These are phyloP conservation scores for Austroboletus festivus DNA, from an alignment of 768 basidiomycete genomes.

Conservation along the genomic window DNA sequence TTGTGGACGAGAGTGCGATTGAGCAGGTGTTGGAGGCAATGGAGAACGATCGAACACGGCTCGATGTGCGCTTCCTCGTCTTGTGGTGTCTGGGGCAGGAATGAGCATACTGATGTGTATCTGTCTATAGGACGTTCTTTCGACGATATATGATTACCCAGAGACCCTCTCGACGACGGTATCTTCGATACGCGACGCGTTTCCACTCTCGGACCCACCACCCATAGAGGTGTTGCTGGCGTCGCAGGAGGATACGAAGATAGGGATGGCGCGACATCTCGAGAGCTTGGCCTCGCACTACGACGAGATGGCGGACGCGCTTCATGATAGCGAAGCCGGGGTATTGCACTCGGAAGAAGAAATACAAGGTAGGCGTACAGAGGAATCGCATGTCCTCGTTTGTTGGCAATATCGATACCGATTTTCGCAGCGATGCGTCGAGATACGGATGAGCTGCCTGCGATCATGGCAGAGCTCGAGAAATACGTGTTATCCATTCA, in stretches of 20 bases:
- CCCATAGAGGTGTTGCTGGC: constrained; percentile 43
- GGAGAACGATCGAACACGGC: constrained; percentile 60
- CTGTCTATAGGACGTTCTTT: constrained; percentile 51
- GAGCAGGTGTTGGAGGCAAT: constrained; percentile 73
- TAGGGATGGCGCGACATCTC: constrained; percentile 69
- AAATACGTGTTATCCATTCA: constrained; percentile 53
- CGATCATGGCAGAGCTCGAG: constrained; percentile 72
- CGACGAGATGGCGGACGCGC: constrained; percentile 68
- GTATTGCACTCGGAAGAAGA: constrained; percentile 67
- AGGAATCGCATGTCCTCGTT: background rate
- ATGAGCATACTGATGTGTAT: background rate
- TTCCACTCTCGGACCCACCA: constrained; percentile 40
- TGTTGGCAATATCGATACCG: background rate
- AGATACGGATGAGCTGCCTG: constrained; percentile 74
- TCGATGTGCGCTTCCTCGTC: constrained; percentile 50
- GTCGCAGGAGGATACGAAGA: constrained; percentile 53
- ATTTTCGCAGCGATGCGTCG: constrained; percentile 64
- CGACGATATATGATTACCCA: constrained; percentile 63
- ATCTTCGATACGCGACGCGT: constrained; percentile 47
- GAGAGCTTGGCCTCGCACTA: constrained; percentile 74
- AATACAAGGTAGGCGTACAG: constrained; percentile 48
- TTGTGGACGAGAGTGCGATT: constrained; percentile 79
- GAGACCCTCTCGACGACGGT: constrained; percentile 59
- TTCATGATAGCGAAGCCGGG: constrained; percentile 67
- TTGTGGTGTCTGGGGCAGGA: background rate